Percentiles rank a stretch among this genome's conserved stretches.
Evolutionary conservation across 352 stramenopile genomes (phyloP).

Genomic region (Halophytophthora batemanensis): DNA sequence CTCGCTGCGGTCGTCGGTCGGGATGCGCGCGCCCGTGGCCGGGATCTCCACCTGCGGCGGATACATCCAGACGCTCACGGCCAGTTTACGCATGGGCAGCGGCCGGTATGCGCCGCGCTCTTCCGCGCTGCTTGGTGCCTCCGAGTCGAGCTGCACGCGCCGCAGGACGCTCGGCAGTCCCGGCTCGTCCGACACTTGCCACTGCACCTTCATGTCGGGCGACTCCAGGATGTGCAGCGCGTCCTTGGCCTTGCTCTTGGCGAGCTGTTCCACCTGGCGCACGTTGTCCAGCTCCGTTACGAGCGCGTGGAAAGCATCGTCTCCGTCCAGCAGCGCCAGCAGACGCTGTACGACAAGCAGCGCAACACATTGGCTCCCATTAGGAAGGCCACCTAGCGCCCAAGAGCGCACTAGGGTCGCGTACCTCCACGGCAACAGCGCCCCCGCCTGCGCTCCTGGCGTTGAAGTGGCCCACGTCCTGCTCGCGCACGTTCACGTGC

Average conservation of each 20-base stretch:
- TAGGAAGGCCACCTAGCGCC: neutral
- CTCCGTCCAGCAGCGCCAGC: conserved; percentile 42
- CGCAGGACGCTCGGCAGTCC: conserved; percentile 54
- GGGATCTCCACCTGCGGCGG: conserved; percentile 62
- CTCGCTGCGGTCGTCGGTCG: conserved; percentile 28
- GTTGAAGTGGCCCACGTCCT: conserved; percentile 62
- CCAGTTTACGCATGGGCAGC: conserved; percentile 50
- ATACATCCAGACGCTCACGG: conserved; percentile 71
- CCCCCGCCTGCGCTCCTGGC: conserved; percentile 12
- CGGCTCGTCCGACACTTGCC: conserved; percentile 49
- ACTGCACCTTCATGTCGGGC: conserved; percentile 49
- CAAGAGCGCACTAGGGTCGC: neutral
- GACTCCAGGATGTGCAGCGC: conserved; percentile 26
- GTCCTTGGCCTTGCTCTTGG: conserved; percentile 37
- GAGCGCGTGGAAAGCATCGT: conserved; percentile 51
- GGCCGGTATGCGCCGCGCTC: conserved; percentile 37
- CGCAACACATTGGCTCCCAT: neutral
- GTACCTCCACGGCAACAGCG: conserved; percentile 37
- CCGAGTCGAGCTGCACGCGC: conserved; percentile 10
- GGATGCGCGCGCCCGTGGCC: conserved; percentile 51
- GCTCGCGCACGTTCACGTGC: conserved; percentile 51
- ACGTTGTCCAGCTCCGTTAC: conserved; percentile 50
- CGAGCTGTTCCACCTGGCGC: conserved; percentile 34
- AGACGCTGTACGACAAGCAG: conserved; percentile 24
- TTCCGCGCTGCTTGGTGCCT: neutral